Evolutionary conservation across 345 rosid species (phyloP).

Genomic region (Triadica sebifera): DNA sequence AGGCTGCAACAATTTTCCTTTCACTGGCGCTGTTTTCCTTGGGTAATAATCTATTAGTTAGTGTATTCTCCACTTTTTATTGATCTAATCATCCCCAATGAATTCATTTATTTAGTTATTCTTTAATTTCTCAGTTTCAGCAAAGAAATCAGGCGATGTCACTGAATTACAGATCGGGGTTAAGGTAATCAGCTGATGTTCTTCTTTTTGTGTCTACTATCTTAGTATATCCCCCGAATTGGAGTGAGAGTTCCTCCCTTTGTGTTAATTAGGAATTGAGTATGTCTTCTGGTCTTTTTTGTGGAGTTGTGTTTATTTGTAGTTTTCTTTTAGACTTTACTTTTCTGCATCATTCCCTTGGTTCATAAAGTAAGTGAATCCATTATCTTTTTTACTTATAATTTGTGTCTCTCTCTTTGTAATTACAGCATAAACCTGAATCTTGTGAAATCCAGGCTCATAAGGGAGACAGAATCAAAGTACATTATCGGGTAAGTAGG

Average conservation of each 20-base stretch:
- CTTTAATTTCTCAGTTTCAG: conserved; percentile 40
- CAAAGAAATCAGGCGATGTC: conserved; percentile 72
- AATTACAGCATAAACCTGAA: conserved; percentile 62
- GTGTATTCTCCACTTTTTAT: neutral
- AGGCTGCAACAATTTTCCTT: conserved; percentile 29
- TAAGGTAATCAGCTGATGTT: conserved; percentile 43
- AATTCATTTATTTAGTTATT: neutral
- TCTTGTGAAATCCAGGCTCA: conserved; percentile 84
- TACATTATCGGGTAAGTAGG: conserved; percentile 79
- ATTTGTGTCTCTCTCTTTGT: neutral
- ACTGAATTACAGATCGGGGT: conserved; percentile 90
- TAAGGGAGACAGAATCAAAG: conserved; percentile 84
- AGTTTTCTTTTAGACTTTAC: neutral
- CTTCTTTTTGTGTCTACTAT: too few species aligned
- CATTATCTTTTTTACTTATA: neutral
- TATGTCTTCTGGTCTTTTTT: too few species aligned
- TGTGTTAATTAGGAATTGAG: too few species aligned
- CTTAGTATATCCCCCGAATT: neutral
- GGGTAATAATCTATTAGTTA: conserved; percentile 23
- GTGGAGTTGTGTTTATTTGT: neutral
- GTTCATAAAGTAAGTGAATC: neutral
- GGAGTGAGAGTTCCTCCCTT: neutral
- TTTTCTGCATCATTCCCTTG: neutral
- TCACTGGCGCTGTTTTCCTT: conserved; percentile 31
- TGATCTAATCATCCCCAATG: conserved; percentile 11